Base-by-base conservation (phyloP, 768 basidiomycete genomes). In the Gyrodon lividus region DNA sequence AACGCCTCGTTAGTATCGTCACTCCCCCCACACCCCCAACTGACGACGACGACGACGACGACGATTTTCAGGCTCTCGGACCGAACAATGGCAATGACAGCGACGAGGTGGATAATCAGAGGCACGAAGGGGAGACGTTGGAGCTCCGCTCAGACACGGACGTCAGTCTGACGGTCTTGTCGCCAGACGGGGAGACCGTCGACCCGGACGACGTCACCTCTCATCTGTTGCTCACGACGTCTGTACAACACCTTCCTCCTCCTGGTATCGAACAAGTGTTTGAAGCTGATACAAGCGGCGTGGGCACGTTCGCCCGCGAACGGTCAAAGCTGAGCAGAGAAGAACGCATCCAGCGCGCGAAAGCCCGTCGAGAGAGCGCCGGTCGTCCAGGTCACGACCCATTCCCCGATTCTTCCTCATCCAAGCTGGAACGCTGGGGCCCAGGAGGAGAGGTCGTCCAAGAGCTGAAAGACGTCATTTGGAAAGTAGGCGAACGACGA, bases 381-480 rank as follows among this genome's bases (percentile, higher is more conserved):
- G 69, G 66, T 8, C 40, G 62, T 22, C 62, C 65, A 5, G 49
- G 70, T 20, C 66, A 17, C 26, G 67, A 33, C 49, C 70, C 2
- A 2, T 35, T 4, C 12, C 5, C 23, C 42, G 57, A 31, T 30
- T 61, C 47, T 43, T 30, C 17, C 30, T 44, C 51, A 46, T 35
- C 14, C 43, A 59, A 40, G 55, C 60, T 52, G 52, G 83, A 80
- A 66, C 72, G 73, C 50, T 84, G 85, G 84, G 87, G 86, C 0
- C 88, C 86, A 6, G 81, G 82, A 4, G 84, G 83, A 1, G 89
- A 91, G 54, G 88, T 92, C 31, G 87, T 92, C 5, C 83, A 89
- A 64, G 89, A 92, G 66, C 72, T 92, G 56, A 89, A 87, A 66
- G 89, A 91, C 59, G 89, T 92, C 10, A 92, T 92, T 26, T 89